Evolutionary conservation across 2,329 filamentous ascomycete genomes (phyloP).

Genomic region (Tympanopsis confertula): DNA sequence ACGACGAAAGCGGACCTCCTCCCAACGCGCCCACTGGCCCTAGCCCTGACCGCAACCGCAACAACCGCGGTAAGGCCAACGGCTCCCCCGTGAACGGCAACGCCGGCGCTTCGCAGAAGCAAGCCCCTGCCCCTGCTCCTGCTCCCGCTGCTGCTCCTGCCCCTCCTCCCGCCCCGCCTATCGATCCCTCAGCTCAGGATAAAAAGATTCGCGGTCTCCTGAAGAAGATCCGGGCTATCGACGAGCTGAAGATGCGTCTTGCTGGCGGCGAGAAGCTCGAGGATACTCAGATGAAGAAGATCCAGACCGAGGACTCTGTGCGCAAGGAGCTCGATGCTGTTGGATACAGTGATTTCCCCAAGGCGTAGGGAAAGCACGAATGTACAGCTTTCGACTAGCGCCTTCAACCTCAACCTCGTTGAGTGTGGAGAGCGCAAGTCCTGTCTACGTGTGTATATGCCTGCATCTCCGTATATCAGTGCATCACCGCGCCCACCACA

Average conservation of each 20-base stretch:
- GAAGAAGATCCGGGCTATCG: conserved; percentile 96
- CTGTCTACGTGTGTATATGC: no score
- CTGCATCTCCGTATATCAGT: no score
- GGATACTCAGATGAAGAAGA: conserved; percentile 98
- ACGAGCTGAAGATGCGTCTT: conserved; percentile 93
- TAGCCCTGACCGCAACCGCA: conserved; percentile 17
- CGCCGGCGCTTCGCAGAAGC: conserved; percentile 15
- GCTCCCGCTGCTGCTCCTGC: conserved; percentile 33
- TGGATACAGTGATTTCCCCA: conserved; percentile 21
- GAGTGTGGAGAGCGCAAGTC: no score
- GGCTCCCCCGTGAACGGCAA: conserved; percentile 13
- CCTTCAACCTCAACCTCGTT: no score
- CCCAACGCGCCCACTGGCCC: conserved; percentile 40
- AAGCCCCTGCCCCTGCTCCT: conserved; percentile 24
- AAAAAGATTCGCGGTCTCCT: conserved; percentile 90
- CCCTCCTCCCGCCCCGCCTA: conserved; percentile 35
- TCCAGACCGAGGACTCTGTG: conserved; percentile 74
- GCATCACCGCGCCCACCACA: no score
- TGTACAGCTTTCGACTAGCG: no score
- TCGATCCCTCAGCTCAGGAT: conserved; percentile 26
- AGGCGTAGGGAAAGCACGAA: no score
- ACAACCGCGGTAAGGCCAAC: conserved; percentile 14
- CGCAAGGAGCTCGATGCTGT: conserved; percentile 68
- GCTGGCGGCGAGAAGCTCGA: conserved; percentile 93
- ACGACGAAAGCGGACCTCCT: conserved; percentile 33